Evolutionary conservation across 2,329 filamentous ascomycete genomes (phyloP).

Genomic region (Hypoxylon sp.): DNA sequence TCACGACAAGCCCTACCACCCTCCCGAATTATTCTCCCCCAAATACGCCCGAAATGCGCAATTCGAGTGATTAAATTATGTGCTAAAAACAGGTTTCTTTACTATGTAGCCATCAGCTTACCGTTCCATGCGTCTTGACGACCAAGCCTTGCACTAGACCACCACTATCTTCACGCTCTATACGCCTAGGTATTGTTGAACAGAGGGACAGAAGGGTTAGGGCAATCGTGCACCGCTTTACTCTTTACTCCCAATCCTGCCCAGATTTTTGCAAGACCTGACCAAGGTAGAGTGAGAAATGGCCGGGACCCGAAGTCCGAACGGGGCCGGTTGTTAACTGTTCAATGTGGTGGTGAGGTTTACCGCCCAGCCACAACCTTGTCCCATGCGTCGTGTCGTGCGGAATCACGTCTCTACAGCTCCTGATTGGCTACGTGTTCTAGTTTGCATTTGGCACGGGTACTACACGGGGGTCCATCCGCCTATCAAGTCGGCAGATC

Average conservation of each 20-base stretch:
- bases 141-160: not conserved
- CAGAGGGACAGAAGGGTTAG: not conserved
- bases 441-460: conserved; percentile 44
- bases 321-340: conserved; percentile 29
- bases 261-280: conserved; percentile 2
- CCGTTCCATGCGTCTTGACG: not conserved
- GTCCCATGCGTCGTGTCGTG: conserved; percentile 55
- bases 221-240: not conserved
- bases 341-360: conserved; percentile 45
- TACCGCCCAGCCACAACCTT: conserved; percentile 57
- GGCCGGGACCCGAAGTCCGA: conserved; percentile 26
- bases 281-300: not conserved
- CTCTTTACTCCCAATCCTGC: not conserved
- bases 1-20: conserved; percentile 36
- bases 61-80: conserved; percentile 17
- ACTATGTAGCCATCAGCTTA: conserved; percentile 25
- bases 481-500: conserved; percentile 53
- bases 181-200: not conserved
- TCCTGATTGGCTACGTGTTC: conserved; percentile 55
- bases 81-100: conserved; percentile 21
- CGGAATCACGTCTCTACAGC: conserved; percentile 53
- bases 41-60: conserved; percentile 29
- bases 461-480: conserved; percentile 34
- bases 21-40: conserved; percentile 38
- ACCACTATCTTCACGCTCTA: not conserved